Conservation (phyloP, 345 rosid genomes). For the Microcos paniculata region DNA sequence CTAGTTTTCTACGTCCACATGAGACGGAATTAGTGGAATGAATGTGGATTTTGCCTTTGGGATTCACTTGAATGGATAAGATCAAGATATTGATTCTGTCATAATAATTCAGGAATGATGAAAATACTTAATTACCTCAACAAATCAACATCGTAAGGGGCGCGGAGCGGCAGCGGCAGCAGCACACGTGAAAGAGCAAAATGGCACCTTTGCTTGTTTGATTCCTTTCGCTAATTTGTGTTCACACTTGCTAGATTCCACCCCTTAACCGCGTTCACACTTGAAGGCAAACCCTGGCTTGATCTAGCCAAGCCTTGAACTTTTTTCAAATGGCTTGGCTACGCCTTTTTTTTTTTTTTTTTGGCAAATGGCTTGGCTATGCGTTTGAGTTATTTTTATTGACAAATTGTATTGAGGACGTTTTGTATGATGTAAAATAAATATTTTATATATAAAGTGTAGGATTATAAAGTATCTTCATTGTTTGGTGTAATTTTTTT, state of each 20-base stretch:
- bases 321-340: neutral
- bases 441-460: no score
- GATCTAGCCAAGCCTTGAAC: neutral
- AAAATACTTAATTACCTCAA: neutral
- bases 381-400: no score
- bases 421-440: no score
- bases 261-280: slow-evolving; percentile 7
- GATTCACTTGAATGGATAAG: neutral
- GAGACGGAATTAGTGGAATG: no score
- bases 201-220: slow-evolving; percentile 5
- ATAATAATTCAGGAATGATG: neutral
- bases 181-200: neutral
- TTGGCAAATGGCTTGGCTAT: no score
- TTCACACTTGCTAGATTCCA: slow-evolving; percentile 18
- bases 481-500: no score
- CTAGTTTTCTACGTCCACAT: neutral
- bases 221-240: neutral
- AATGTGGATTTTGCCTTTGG: neutral
- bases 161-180: neutral
- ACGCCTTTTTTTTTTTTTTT: no score
- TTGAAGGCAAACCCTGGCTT: neutral
- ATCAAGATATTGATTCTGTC: neutral
- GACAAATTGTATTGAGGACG: no score
- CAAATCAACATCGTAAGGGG: neutral
- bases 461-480: no score